Evolutionary conservation across 768 basidiomycete species (phyloP).

Genomic region (Rhizopogon vesiculosus): DNA sequence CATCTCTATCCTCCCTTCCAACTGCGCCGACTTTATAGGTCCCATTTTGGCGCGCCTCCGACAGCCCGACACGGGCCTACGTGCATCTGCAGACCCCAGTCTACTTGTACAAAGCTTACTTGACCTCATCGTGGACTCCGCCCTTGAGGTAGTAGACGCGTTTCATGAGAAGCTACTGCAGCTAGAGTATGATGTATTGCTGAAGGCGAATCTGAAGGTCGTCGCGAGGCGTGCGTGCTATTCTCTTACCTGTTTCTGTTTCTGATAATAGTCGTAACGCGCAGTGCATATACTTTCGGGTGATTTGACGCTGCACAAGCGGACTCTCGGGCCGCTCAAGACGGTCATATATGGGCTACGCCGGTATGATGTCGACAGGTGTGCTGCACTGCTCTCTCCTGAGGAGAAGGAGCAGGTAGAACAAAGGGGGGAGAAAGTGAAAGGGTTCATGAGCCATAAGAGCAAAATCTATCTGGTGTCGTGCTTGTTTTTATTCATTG

Average conservation of each 20-base stretch:
- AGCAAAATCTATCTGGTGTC: conserved; percentile 63
- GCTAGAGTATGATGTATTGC: conserved; percentile 55
- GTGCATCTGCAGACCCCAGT: conserved; percentile 61
- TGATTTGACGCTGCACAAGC: conserved; percentile 69
- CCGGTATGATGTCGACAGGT: conserved; percentile 66
- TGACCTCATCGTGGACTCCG: conserved; percentile 66
- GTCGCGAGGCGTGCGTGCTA: conserved; percentile 48
- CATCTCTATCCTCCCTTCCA: conserved; percentile 50
- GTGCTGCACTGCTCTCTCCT: conserved; percentile 48
- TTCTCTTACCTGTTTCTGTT: conserved; percentile 4
- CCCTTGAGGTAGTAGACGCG: conserved; percentile 62
- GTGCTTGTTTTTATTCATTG: not conserved
- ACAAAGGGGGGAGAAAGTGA: conserved; percentile 26
- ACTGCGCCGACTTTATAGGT: conserved; percentile 42
- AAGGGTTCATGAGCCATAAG: conserved; percentile 66
- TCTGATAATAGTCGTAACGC: not conserved
- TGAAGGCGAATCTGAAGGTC: conserved; percentile 56
- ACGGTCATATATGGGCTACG: conserved; percentile 64
- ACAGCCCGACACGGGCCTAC: conserved; percentile 54
- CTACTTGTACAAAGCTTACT: conserved; percentile 66
- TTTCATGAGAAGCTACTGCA: conserved; percentile 60
- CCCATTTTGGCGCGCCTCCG: conserved; percentile 57
- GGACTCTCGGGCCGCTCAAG: conserved; percentile 69
- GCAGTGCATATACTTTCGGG: conserved; percentile 74
- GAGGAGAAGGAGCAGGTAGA: conserved; percentile 5